Evolutionary conservation across 1,139 yeast species (phyloP).

Genomic region (Blastobotrys aristatus): DNA sequence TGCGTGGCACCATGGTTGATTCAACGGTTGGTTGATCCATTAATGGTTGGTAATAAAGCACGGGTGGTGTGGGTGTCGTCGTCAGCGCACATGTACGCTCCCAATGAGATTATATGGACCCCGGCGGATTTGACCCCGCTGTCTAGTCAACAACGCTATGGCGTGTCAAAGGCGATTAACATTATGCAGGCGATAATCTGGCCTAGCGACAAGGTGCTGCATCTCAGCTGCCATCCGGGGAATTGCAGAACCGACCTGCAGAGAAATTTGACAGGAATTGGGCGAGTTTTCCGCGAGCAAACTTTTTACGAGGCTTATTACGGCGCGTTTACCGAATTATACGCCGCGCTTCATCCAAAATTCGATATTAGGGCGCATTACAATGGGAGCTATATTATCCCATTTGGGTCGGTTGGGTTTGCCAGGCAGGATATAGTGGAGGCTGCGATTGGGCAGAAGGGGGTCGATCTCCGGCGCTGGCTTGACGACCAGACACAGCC

Average conservation of each 20-base stretch:
- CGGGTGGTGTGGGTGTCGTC: slow-evolving; percentile 46
- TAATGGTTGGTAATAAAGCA: slow-evolving; percentile 34
- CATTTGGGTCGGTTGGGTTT: slow-evolving; percentile 35
- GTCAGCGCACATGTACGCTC: slow-evolving; percentile 11
- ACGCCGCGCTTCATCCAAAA: slow-evolving; percentile 42
- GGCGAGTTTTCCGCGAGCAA: neutral
- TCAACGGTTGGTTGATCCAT: slow-evolving; percentile 43
- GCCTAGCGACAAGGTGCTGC: slow-evolving; percentile 33
- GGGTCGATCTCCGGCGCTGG: slow-evolving; percentile 33
- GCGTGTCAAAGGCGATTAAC: slow-evolving; percentile 46
- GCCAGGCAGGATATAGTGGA: slow-evolving; percentile 32
- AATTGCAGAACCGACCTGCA: slow-evolving; percentile 40
- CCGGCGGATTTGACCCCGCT: neutral
- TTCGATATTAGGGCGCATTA: slow-evolving; percentile 24
- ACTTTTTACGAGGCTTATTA: slow-evolving; percentile 19
- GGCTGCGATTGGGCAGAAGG: slow-evolving; percentile 28
- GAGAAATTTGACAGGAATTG: slow-evolving; percentile 24
- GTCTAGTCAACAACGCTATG: slow-evolving; percentile 29
- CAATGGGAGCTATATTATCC: slow-evolving; percentile 33
- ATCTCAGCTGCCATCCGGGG: slow-evolving; percentile 45
- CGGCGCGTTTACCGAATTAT: slow-evolving; percentile 44
- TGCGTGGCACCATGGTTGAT: slow-evolving; percentile 48
- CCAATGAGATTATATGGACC: slow-evolving; percentile 19
- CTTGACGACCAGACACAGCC: slow-evolving; percentile 25
- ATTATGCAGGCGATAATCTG: slow-evolving; percentile 41